phyloP scores from a whole-genome alignment of 1,284 basidiomycete genomes.

The Moesziomyces parantarcticus region DNA sequence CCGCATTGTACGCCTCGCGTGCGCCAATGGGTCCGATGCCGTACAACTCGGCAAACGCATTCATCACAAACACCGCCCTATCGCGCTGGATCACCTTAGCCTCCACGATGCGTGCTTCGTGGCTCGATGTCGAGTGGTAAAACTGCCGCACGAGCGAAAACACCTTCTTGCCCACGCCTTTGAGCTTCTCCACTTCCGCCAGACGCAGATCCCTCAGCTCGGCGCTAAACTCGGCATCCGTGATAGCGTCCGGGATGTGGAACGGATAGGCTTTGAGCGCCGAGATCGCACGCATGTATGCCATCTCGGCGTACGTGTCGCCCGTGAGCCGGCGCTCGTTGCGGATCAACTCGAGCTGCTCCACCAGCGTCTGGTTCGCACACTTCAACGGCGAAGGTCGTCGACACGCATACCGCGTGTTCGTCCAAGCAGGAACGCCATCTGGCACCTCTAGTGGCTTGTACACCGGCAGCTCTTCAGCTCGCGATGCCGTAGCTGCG shows the following conservation, averaged over 20 bases:
- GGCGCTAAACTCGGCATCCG: conserved; percentile 3
- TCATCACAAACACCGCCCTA: conserved; percentile 51
- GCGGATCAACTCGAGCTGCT: conserved; percentile 57
- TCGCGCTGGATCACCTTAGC: conserved; percentile 56
- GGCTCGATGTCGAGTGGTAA: conserved; percentile 12
- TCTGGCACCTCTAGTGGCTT: neutral
- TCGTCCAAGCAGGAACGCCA: conserved; percentile 28
- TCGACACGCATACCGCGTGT: conserved; percentile 51
- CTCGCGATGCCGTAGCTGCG: neutral
- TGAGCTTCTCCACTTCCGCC: conserved; percentile 43
- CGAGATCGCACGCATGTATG: conserved; percentile 62
- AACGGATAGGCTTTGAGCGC: conserved; percentile 61
- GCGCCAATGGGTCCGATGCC: conserved; percentile 61
- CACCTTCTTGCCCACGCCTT: conserved; percentile 63
- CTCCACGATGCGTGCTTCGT: conserved; percentile 50
- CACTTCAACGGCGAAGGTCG: conserved; percentile 56
- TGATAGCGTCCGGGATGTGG: conserved; percentile 24
- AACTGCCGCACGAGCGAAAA: conserved; percentile 52
- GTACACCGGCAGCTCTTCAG: neutral
- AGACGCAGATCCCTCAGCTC: conserved; percentile 14
- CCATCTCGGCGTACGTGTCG: conserved; percentile 55
- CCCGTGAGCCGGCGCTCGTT: conserved; percentile 55
- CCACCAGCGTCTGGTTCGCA: conserved; percentile 57
- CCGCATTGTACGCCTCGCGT: conserved; percentile 54
- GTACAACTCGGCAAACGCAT: conserved; percentile 58